Conservation (phyloP, 2,329 filamentous ascomycete species). For the Leptographium radiaticola region DNA sequence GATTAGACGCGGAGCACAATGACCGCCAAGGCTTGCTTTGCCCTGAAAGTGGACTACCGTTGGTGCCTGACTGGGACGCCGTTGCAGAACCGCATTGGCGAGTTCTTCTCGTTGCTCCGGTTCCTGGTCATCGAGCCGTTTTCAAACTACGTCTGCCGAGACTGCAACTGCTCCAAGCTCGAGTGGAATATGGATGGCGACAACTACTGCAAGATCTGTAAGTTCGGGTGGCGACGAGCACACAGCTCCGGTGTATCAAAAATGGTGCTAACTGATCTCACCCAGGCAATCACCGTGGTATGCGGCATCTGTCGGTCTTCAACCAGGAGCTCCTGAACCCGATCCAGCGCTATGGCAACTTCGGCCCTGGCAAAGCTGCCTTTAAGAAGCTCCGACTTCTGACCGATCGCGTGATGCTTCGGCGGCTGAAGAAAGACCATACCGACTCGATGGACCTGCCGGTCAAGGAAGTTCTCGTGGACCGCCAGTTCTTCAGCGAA, state of each 20-base stretch:
- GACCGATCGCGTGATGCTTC: slow-evolving; percentile 89
- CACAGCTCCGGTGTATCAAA: not conserved
- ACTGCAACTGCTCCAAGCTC: slow-evolving; percentile 65
- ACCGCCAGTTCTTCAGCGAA: slow-evolving; percentile 93
- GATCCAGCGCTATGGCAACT: slow-evolving; percentile 49
- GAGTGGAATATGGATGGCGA: slow-evolving; percentile 72
- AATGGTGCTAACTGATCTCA: no score
- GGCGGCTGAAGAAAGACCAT: slow-evolving; percentile 86
- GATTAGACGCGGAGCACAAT: slow-evolving; percentile 59
- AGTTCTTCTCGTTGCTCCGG: slow-evolving; percentile 87
- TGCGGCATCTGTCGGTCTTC: slow-evolving; percentile 47
- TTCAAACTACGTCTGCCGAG: slow-evolving; percentile 86
- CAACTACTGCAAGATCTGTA: slow-evolving; percentile 28
- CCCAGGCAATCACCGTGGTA: slow-evolving; percentile 41
- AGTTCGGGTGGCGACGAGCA: no score
- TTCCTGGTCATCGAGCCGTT: slow-evolving; percentile 86
- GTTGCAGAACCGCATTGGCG: slow-evolving; percentile 91
- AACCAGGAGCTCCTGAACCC: slow-evolving; percentile 82
- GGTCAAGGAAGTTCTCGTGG: slow-evolving; percentile 82
- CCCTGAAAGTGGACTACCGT: slow-evolving; percentile 73
- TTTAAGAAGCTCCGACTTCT: slow-evolving; percentile 75
- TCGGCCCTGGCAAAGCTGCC: slow-evolving; percentile 50
- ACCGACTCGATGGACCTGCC: slow-evolving; percentile 93
- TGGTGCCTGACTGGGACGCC: slow-evolving; percentile 96
- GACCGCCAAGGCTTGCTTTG: slow-evolving; percentile 91